Percentiles rank a stretch among this genome's conserved stretches.
These are phyloP conservation scores for Nothopassalora personata DNA, from an alignment of 2,329 filamentous ascomycete genomes.

Conservation along the genomic window DNA sequence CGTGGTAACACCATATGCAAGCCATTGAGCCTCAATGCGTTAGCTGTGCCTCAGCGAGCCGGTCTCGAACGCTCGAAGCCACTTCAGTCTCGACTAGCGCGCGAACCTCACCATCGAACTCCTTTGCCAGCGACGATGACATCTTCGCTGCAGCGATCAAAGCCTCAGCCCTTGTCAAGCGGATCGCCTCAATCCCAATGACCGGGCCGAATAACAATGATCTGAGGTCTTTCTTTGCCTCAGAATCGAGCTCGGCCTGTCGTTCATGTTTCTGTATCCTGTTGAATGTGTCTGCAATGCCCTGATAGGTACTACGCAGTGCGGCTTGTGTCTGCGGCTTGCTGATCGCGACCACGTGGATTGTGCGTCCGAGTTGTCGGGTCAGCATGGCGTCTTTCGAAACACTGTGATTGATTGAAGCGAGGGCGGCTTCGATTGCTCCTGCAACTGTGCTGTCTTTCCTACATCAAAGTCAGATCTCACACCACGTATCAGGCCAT, in stretches of 20 bases:
- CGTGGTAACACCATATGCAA: background rate
- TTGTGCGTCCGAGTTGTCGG: constrained; percentile 13
- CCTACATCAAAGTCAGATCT: constrained; percentile 11
- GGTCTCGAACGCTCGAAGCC: constrained; percentile 21
- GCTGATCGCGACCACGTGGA: constrained; percentile 17
- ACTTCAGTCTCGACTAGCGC: constrained; percentile 18
- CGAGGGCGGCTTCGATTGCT: constrained; percentile 29
- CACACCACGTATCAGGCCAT: background rate
- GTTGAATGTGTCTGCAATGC: constrained; percentile 14
- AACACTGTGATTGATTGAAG: constrained; percentile 27
- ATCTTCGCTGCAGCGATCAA: constrained; percentile 20
- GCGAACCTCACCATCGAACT: constrained; percentile 16
- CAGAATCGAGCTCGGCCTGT: background rate
- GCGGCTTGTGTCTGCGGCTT: constrained; percentile 12
- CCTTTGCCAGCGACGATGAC: constrained; percentile 12
- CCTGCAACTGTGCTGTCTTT: constrained; percentile 24
- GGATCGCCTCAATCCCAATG: constrained; percentile 26
- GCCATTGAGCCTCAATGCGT: background rate
- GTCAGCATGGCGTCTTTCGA: constrained; percentile 15
- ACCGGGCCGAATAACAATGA: constrained; percentile 24
- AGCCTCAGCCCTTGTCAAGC: constrained; percentile 27
- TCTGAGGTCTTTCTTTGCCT: constrained; percentile 16
- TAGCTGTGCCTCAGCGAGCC: constrained; percentile 5
- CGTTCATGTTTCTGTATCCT: constrained; percentile 9
- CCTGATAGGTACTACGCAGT: constrained; percentile 23